Evolutionary conservation across 352 stramenopile species (phyloP).

Genomic region (Globisporangium camurandrum): DNA sequence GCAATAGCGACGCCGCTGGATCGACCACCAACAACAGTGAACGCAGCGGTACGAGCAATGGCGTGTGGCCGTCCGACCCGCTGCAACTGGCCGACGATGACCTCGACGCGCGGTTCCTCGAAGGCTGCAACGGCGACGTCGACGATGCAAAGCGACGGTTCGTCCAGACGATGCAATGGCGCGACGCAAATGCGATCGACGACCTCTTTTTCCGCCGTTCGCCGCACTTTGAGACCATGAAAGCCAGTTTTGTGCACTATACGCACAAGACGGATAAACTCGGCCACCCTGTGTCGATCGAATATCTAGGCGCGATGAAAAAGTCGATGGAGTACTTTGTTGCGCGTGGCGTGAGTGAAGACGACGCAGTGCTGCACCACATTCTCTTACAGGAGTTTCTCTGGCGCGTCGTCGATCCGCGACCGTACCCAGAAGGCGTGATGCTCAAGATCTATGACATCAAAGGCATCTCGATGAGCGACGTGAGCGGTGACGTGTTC

Average conservation of each 20-base stretch:
- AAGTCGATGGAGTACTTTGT: constrained; percentile 54
- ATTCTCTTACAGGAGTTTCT: constrained; percentile 66
- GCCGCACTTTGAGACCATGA: constrained; percentile 52
- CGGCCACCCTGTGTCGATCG: constrained; percentile 46
- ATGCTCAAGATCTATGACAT: constrained; percentile 74
- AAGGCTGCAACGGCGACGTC: constrained; percentile 60
- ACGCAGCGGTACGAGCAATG: too few species aligned
- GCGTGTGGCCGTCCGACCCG: too few species aligned
- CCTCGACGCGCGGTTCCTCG: constrained; percentile 49
- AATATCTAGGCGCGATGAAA: constrained; percentile 54
- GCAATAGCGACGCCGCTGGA: neutral
- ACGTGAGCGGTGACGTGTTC: constrained; percentile 59
- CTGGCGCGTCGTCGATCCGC: constrained; percentile 58
- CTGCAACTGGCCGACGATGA: constrained; percentile 25
- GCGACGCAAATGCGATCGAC: constrained; percentile 61
- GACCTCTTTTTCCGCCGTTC: constrained; percentile 53
- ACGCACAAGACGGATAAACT: constrained; percentile 60
- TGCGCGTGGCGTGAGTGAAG: constrained; percentile 39
- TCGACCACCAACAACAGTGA: neutral
- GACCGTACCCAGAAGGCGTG: constrained; percentile 45
- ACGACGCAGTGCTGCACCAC: constrained; percentile 54
- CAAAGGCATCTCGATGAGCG: constrained; percentile 67
- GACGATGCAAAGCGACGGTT: constrained; percentile 63
- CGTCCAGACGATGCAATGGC: constrained; percentile 50
- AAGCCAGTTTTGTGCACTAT: constrained; percentile 52